A percentile compares a stretch with the other conserved stretches of the same genome.
These are phyloP conservation scores for Fusarium buxicola DNA, from an alignment of 2,329 filamentous ascomycete species.

Conservation along the genomic window DNA sequence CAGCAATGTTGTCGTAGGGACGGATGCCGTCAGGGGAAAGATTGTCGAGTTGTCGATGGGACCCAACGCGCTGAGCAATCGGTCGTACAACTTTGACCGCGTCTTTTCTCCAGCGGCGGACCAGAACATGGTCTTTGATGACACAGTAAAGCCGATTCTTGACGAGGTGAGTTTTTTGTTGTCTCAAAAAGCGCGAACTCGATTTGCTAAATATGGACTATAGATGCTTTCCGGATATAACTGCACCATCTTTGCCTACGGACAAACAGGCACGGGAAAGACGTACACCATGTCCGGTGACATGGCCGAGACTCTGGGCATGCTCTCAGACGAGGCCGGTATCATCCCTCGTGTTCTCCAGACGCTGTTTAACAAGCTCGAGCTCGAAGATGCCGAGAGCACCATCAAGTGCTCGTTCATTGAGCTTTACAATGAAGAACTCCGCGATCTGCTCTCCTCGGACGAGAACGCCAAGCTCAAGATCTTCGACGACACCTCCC, in stretches of 20 bases:
- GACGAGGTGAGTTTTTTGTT: constrained; percentile 75
- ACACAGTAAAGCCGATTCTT: constrained; percentile 91
- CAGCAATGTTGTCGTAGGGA: constrained; percentile 89
- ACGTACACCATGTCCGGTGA: constrained; percentile 99
- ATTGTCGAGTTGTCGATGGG: constrained; percentile 91
- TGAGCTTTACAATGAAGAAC: constrained; percentile 97
- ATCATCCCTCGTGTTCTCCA: constrained; percentile 95
- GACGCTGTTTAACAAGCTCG: constrained; percentile 86
- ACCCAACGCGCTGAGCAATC: constrained; percentile 91
- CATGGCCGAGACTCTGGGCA: constrained; percentile 86
- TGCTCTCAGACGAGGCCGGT: constrained; percentile 90
- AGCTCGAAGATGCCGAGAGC: constrained; percentile 81
- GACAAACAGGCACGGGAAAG: constrained; percentile 97
- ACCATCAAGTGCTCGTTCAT: constrained; percentile 99
- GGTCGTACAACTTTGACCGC: constrained; percentile 96
- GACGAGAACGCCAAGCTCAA: constrained; percentile 91
- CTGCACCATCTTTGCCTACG: constrained; percentile 98
- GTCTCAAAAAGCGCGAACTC: not conserved
- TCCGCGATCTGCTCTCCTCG: constrained; percentile 85
- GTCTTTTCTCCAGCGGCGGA: constrained; percentile 96
- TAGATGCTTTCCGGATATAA: constrained; percentile 96
- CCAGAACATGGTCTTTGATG: constrained; percentile 93
- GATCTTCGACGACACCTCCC: constrained; percentile 91
- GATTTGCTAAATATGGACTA: constrained; percentile 3
- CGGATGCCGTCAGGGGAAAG: constrained; percentile 88